Evolutionary conservation across 192 early-diverging fungal species (phyloP).

Genomic region (Geosiphon pyriformis): DNA sequence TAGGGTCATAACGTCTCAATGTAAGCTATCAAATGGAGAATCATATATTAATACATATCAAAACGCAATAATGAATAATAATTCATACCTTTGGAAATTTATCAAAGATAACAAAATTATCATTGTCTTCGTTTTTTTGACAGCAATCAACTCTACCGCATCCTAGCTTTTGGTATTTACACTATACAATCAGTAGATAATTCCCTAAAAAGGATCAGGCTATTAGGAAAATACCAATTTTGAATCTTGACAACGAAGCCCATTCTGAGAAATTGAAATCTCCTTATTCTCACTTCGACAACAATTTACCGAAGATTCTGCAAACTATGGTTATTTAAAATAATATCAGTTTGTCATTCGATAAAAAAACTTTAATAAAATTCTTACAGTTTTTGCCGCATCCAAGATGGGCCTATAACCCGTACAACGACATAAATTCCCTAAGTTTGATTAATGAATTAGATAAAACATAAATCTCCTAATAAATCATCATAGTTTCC

Average conservation of each 20-base stretch:
- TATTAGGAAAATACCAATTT: not conserved
- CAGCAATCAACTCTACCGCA: slow-evolving; percentile 19
- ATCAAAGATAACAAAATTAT: not conserved
- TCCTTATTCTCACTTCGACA: slow-evolving; percentile 38
- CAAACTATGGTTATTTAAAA: slow-evolving; percentile 30
- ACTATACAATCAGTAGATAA: not conserved
- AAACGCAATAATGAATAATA: not conserved
- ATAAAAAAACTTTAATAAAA: slow-evolving; percentile 8
- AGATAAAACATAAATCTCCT: not conserved
- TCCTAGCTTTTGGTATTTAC: not conserved
- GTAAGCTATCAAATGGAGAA: slow-evolving; percentile 16
- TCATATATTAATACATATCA: not conserved
- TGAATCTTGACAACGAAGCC: not conserved
- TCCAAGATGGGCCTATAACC: slow-evolving; percentile 85
- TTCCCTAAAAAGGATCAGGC: not conserved
- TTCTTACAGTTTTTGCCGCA: slow-evolving; percentile 62
- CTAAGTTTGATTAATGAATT: not conserved
- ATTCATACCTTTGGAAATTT: slow-evolving; percentile 15
- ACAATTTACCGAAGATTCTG: slow-evolving; percentile 43
- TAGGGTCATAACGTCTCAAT: slow-evolving; percentile 57
- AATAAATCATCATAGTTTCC: too few species aligned
- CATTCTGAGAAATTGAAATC: slow-evolving; percentile 4
- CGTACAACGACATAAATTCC: slow-evolving; percentile 87
- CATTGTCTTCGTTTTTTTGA: not conserved
- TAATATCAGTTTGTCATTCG: too few species aligned